These are phyloP conservation scores for Vigna trinervia DNA, from an alignment of 306 rosid genomes.

Conservation along the genomic window DNA sequence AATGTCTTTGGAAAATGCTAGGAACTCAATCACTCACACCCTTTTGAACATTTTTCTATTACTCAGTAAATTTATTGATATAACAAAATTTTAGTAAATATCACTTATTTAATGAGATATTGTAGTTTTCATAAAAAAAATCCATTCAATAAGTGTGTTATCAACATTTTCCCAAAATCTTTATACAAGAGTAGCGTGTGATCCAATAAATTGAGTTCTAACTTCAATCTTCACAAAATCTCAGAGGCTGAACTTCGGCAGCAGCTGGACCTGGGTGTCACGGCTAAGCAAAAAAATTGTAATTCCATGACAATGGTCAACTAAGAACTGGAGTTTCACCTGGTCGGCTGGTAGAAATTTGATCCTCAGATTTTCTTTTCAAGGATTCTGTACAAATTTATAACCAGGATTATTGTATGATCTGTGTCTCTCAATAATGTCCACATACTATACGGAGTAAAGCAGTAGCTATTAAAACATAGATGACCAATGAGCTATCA, in stretches of 20 bases:
- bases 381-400: slow-evolving; percentile 65
- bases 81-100: no score
- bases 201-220: slow-evolving; percentile 10
- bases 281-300: slow-evolving; percentile 16
- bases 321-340: slow-evolving; percentile 42
- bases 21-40: background rate
- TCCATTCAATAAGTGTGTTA: no score
- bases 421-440: background rate
- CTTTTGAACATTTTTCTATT: background rate
- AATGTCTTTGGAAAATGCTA: background rate
- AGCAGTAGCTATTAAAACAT: slow-evolving; percentile 14
- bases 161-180: background rate
- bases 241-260: background rate
- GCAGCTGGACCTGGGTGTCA: slow-evolving; percentile 31
- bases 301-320: slow-evolving; percentile 34
- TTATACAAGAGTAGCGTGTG: slow-evolving; percentile 14
- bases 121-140: no score
- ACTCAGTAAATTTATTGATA: background rate
- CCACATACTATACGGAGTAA: background rate
- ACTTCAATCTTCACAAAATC: slow-evolving; percentile 31
- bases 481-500: slow-evolving; percentile 8
- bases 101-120: background rate
- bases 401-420: slow-evolving; percentile 29
- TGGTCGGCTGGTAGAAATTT: slow-evolving; percentile 43
- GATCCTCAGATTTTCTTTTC: slow-evolving; percentile 53